A percentile compares a stretch with the other conserved stretches of the same genome.
phyloP scores from a whole-genome alignment of 2,329 filamentous ascomycete species.

The Neofusicoccum sp. region DNA sequence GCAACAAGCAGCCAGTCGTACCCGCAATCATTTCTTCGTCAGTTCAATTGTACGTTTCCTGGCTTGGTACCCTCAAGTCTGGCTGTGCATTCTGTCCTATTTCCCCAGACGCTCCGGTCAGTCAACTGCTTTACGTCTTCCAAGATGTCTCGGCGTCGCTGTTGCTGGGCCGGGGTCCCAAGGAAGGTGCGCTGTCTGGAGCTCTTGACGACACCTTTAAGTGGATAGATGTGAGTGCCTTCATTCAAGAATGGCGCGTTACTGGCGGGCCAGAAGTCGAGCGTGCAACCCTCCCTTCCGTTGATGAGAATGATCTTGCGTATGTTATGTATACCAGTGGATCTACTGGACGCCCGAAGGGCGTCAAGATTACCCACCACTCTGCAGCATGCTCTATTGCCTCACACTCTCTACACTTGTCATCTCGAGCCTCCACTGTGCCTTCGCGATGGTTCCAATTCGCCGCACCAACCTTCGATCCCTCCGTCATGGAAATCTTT shows the following conservation, averaged over 20 bases:
- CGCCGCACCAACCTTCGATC: constrained; percentile 82
- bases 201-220: constrained; percentile 24
- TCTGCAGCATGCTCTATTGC: constrained; percentile 26
- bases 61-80: constrained; percentile 73
- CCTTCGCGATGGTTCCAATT: constrained; percentile 72
- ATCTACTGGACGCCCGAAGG: constrained; percentile 20
- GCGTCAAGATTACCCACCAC: constrained; percentile 20
- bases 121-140: constrained; percentile 44
- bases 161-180: constrained; percentile 4
- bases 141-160: constrained; percentile 19
- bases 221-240: constrained; percentile 10
- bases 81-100: constrained; percentile 82
- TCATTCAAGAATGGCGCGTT: constrained; percentile 10
- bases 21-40: constrained; percentile 44
- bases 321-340: constrained; percentile 22
- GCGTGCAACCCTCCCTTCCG: neutral
- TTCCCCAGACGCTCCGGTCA: constrained; percentile 68
- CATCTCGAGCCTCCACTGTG: constrained; percentile 46
- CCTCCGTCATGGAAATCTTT: constrained; percentile 90
- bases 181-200: constrained; percentile 32
- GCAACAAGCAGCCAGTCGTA: neutral
- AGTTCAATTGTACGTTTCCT: constrained; percentile 68
- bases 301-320: constrained; percentile 19
- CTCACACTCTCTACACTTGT: constrained; percentile 63
- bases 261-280: constrained; percentile 30